Evolutionary conservation across 1,284 basidiomycete genomes (phyloP), one percentile per base, ranked within the genome.

Genomic region (Ustilago curta): DNA sequence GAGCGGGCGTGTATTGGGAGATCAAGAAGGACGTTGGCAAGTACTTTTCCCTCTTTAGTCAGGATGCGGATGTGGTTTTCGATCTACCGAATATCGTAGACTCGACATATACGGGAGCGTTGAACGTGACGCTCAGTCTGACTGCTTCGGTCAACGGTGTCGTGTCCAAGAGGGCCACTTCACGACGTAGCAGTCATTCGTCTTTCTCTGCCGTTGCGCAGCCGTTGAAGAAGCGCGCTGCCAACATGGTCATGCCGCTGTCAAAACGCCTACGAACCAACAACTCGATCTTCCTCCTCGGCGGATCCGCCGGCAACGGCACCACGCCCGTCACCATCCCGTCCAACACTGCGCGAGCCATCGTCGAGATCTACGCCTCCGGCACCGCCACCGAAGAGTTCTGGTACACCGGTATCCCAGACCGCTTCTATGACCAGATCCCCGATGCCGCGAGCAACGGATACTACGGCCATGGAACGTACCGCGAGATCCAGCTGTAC

Each of bases 401-500:
- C 48, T 80, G 92, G 92, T 93, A 92, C 80, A 90, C 88, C 85
- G 91, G 92, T 71, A 86, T 88, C 32, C 87, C 91, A 1, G 89
- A 92, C 76, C 81, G 89, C 62, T 91, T 90, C 79, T 75, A 91
- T 39, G 62, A 81, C 6, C 86, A 88, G 64, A 84, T 93, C 84
- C 7, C 89, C 86, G 5, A 88, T 87, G 29, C 88, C 88, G 5
- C 88, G 87, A 58, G 88, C 88, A 0, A 88, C 90, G 61, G 63
- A 3, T 60, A 70, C 54, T 78, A 70, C 44, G 58, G 68, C 0
- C 60, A 72, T 18, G 79, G 79, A 0, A 90, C 92, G 2, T 93
- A 93, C 87, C 88, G 92, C 37, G 92, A 94, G 84, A 89, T 93
- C 18, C 89, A 91, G 53, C 83, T 94, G 51, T 86, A 91, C n/a